Evolutionary conservation across 2,329 filamentous ascomycete species (phyloP), one percentile per base, ranked within the genome.

Genomic region (Aspergillus hiratsukae): DNA sequence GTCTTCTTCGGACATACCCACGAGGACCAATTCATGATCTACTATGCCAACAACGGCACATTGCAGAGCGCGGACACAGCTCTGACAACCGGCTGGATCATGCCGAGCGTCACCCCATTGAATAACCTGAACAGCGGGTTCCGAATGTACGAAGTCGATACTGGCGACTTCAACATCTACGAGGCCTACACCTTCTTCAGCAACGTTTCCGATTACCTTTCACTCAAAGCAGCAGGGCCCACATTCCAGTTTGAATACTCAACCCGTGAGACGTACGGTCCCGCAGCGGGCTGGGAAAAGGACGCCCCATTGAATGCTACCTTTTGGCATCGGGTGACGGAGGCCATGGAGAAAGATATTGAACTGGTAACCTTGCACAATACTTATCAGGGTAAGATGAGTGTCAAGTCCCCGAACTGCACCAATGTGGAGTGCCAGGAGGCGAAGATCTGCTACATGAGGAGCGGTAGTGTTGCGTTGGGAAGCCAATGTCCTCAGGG

Each of bases 361-460:
- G 73, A 64, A 2, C 71, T 86, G n/a, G 80, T 82, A 6, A 73
- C 68, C 37, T 64, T 71, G 41, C 80, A 81, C 55, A 84, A 83
- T 60, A 76, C 71, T 0, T 78, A 76, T 40, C 78, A 83, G 63
- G 81, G 81, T 0, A 83, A 83, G 68, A 75, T 67, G 56, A 82
- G 79, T 55, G 65, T 79, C 3, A 72, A 72, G 65, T 80, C 72
- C 45, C 81, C 81, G 0, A 79, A 80, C 43, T 84, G 82, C 58
- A 80, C 78, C 2, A 82, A 68, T 58, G 68, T 68, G 35, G 80
- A 73, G 3, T 85, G 83, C 65, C 76, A 77, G 2, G 64, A 70
- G 49, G 82, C 82, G 1, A 84, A 83, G 71, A 72, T 84, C 17
- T 85, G 83, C 60, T 85, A 85, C 63, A 85, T 85, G 73, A 70